Evolutionary conservation across 306 rosid genomes (phyloP).

Genomic region (Vigna radiata): DNA sequence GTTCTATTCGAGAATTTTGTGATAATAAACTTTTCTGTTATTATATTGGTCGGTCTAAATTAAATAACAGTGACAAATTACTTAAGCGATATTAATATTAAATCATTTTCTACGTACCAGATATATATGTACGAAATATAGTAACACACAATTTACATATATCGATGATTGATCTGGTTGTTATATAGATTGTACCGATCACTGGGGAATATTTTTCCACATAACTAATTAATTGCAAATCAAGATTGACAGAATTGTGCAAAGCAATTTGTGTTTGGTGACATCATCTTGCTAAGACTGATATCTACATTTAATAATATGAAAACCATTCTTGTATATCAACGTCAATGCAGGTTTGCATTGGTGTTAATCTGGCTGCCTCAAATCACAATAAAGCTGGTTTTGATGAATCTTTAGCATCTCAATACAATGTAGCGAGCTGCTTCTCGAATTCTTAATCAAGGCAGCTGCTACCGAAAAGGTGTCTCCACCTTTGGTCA

Average conservation of each 20-base stretch:
- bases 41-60: no score
- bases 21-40: no score
- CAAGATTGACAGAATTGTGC: background rate
- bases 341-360: constrained; percentile 18
- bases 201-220: background rate
- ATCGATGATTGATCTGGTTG: background rate
- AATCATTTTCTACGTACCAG: background rate
- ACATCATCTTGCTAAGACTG: constrained; percentile 17
- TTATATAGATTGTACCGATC: constrained; percentile 1
- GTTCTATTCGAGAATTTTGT: no score
- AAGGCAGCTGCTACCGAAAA: constrained; percentile 20
- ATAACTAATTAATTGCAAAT: constrained; percentile 3
- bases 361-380: constrained; percentile 22
- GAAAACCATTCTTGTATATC: constrained; percentile 26
- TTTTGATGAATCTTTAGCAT: constrained; percentile 37
- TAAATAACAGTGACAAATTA: no score
- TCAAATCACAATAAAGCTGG: constrained; percentile 27
- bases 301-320: constrained; percentile 10
- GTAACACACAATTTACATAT: background rate
- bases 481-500: constrained; percentile 8
- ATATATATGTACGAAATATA: background rate
- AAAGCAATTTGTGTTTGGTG: background rate
- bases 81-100: background rate
- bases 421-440: constrained; percentile 18
- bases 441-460: constrained; percentile 32